A percentile compares a stretch with the other conserved stretches of the same genome.
These are phyloP conservation scores for Vigna reflexopilosa DNA, from an alignment of 306 rosid species.

Conservation along the genomic window DNA sequence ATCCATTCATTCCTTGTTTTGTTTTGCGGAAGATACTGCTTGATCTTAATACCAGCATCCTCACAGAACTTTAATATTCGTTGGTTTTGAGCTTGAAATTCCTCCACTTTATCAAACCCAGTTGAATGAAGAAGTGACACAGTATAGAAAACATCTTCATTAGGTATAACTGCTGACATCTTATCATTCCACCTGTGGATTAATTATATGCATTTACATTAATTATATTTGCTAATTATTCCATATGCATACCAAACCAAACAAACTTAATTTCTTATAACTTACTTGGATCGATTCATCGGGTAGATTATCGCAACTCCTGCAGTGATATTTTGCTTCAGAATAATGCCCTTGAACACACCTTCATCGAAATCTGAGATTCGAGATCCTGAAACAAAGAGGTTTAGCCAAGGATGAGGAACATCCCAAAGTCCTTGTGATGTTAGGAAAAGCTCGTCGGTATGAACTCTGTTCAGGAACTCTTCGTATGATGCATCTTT, in stretches of 20 bases:
- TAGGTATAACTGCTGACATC: constrained; percentile 73
- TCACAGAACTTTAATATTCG: constrained; percentile 60
- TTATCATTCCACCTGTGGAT: constrained; percentile 72
- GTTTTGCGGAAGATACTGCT: constrained; percentile 68
- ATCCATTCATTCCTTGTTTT: constrained; percentile 60
- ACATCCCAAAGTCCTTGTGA: constrained; percentile 72
- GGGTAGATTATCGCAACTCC: constrained; percentile 74
- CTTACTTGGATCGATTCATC: constrained; percentile 64
- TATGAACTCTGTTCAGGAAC: constrained; percentile 70
- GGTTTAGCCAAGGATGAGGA: constrained; percentile 92
- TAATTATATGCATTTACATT: neutral
- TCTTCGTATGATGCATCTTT: constrained; percentile 65
- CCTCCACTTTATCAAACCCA: constrained; percentile 38
- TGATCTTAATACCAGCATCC: constrained; percentile 50
- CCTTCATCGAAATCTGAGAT: constrained; percentile 62
- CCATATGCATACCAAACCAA: neutral
- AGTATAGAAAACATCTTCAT: constrained; percentile 68
- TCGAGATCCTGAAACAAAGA: constrained; percentile 77
- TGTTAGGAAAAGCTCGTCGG: constrained; percentile 56
- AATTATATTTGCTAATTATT: neutral
- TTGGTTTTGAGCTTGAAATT: constrained; percentile 51
- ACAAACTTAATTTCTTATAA: neutral
- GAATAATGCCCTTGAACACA: constrained; percentile 69
- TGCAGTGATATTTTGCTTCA: constrained; percentile 54
- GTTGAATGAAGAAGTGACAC: constrained; percentile 57